Conservation (phyloP, 2,329 filamentous ascomycete genomes). For the Talaromyces sp. region DNA sequence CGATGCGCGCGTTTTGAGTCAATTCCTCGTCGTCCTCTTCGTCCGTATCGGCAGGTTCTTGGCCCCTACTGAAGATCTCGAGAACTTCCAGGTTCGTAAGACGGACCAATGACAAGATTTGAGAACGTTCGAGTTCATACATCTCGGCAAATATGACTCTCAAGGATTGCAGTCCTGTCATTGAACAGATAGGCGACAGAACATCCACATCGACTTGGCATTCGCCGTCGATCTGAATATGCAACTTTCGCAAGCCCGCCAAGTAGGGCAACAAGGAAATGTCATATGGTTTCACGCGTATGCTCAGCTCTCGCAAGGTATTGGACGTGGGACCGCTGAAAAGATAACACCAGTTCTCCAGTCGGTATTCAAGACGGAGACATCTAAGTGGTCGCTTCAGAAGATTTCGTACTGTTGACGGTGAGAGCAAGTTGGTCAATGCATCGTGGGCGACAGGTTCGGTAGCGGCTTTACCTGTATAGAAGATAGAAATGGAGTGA, state of each 20-base stretch:
- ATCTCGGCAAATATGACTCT: constrained; percentile 1
- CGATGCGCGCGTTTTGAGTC: not conserved
- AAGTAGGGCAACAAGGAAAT: not conserved
- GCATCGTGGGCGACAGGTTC: not conserved
- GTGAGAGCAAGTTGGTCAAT: not conserved
- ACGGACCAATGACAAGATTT: not conserved
- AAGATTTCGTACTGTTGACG: not conserved
- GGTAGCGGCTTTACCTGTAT: not conserved
- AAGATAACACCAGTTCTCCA: not conserved
- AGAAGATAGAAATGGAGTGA: constrained; percentile 1
- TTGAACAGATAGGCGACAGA: not conserved
- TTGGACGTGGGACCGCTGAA: not conserved
- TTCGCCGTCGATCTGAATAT: not conserved
- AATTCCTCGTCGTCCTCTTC: not conserved
- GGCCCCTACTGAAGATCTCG: not conserved
- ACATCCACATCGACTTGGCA: not conserved
- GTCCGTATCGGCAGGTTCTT: not conserved
- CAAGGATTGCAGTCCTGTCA: not conserved
- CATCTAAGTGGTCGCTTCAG: not conserved
- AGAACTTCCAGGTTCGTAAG: not conserved
- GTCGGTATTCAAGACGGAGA: constrained; percentile 1
- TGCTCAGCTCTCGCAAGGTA: constrained; percentile 4
- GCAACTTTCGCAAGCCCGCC: not conserved
- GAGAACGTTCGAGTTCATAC: not conserved
- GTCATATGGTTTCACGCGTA: not conserved